Evolutionary conservation across 2,329 filamentous ascomycete species (phyloP), one percentile per base, ranked within the genome.

Genomic region (Aspergillus arachidicola): DNA sequence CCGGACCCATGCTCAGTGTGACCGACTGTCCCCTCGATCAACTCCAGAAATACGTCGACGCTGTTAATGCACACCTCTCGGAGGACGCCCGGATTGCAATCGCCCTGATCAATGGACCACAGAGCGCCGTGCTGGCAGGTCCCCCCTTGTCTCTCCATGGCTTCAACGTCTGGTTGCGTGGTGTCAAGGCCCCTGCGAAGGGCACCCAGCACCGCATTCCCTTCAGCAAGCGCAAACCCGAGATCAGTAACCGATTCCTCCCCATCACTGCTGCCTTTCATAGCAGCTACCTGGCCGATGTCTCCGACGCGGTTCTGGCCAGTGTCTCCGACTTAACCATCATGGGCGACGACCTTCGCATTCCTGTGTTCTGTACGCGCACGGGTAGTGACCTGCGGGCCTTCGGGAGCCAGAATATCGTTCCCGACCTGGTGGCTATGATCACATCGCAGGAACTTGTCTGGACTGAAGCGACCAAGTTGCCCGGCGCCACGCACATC

Each of bases 221-320:
- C 6, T 93, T 93, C 83, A 97, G 94, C 0, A 90, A 99, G 81
- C 91, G 95, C 71, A 99, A 99, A 82, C 86, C 97, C 61, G 93
- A 95, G 73, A 99, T 99, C 71, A 92, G 93, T 66, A 98, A 97
- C 83, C 91, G 95, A 64, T 99, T 99, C 85, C 83, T 99, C 64
- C 96, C 95, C 55, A 99, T 99, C 78, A 97, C 94, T 0, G 93
- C 95, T 9, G 95, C 95, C 6, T 99, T 99, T 86, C 95, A 99
- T 85, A 99, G 95, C 85, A 90, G 93, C 64, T 97, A 98, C 76
- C 88, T 99, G n/a, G 86, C 89, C 64, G 85, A 93, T 71, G 93
- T 99, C 66, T 87, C 94, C 60, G 89, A 94, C 71, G 96, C 99
- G 75, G 84, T 99, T 64, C 92, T 92, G 78, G 46, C 46, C 23